Evolutionary conservation across 2,329 filamentous ascomycete species (phyloP), one percentile per base, ranked within the genome.

Genomic region (Penicillium polonicum): DNA sequence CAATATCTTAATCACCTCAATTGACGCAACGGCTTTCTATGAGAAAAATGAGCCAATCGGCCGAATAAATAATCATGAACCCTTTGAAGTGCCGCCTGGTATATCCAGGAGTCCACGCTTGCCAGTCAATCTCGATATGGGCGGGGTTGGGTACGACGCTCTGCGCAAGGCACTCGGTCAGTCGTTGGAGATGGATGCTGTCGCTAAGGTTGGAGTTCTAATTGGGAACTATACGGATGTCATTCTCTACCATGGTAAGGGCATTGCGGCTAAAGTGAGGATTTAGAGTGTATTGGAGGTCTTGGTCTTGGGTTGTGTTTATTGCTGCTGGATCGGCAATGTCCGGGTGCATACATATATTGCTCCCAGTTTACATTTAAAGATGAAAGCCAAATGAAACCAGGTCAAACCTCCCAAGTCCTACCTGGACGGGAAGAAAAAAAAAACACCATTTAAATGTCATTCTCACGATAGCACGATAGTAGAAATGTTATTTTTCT

Each of bases 11-110:
- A 83, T 99, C 61, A 90, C 91, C 38, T 82, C 81, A 50, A 83
- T 97, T 67, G 88, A 96, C 68, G 93, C 93, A 7, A 91, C 88
- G 1, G 92, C 94, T 0, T 88, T 86, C 60, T 95, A 96, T 74
- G 91, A 96, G 62, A 84, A 89, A 60, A 89, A 87, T 9, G 86
- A 93, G 52, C 83, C 86, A 2, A 81, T 96, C 0, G 94, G 92
- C 1, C 84, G 81, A 27, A 97, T 97, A 57, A 65, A 88, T 25
- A 91, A 94, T 70, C 81, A 88, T 39, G 71, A 85, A 17, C 85
- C 90, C 0, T 93, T 97, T 68, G 83, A 85, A 2, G 88, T 92
- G 2, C 87, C 88, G 0, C 91, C 92, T 0, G 91, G 92, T 0
- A 72, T 84, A 1, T 89, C 87, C 2, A 77, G 83, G 55, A 90